Evolutionary conservation across 2,329 filamentous ascomycete genomes (phyloP).

Genomic region (Talaromyces sp.): DNA sequence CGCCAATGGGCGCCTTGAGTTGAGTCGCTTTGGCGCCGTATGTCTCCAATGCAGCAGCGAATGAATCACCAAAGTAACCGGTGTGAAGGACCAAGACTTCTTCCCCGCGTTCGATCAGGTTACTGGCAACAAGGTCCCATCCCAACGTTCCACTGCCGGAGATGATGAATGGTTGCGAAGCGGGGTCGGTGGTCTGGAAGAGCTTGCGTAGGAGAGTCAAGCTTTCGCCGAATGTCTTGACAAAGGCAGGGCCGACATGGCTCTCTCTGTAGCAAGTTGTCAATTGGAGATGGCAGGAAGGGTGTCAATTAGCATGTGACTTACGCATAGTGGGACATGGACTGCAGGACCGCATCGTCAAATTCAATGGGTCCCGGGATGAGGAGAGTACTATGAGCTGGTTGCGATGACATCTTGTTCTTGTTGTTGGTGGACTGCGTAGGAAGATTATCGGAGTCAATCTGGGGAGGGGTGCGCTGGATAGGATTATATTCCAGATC

Average conservation of each 20-base stretch:
- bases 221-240: conserved; percentile 84
- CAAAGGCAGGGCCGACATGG: conserved; percentile 84
- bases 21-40: conserved; percentile 90
- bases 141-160: conserved; percentile 92
- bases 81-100: conserved; percentile 89
- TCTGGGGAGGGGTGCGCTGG: conserved; percentile 26
- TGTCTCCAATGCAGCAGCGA: conserved; percentile 83
- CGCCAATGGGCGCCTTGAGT: conserved; percentile 81
- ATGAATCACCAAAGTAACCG: conserved; percentile 94
- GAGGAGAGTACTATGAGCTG: conserved; percentile 68
- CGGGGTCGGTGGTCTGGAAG: conserved; percentile 79
- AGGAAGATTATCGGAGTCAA: conserved; percentile 18
- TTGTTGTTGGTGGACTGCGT: conserved; percentile 10
- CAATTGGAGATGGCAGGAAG: background rate
- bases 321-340: conserved; percentile 81
- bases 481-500: conserved; percentile 49
- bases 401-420: conserved; percentile 52
- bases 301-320: conserved; percentile 5
- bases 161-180: conserved; percentile 86
- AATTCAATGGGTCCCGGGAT: conserved; percentile 98
- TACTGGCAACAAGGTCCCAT: conserved; percentile 94
- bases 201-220: conserved; percentile 83
- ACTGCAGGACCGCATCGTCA: conserved; percentile 90
- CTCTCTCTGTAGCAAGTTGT: conserved; percentile 62
- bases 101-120: conserved; percentile 83